phyloP scores from a whole-genome alignment of 345 rosid species.

The Eucalyptus erythrocorys region DNA sequence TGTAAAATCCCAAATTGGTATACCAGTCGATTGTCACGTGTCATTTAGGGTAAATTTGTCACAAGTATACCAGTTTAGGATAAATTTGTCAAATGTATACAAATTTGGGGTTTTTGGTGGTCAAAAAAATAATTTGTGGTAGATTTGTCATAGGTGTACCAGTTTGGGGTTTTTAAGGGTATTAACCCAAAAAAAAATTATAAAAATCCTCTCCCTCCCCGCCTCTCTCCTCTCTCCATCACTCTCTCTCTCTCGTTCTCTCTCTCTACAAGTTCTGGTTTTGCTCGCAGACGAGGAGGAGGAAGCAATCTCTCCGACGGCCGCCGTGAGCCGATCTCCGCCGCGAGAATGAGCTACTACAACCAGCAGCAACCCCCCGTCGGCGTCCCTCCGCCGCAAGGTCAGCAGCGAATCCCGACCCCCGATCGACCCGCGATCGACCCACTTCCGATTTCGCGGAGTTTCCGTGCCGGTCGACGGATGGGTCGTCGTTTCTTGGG shows the following conservation, averaged over 20 bases:
- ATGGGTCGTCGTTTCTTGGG: neutral
- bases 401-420: neutral
- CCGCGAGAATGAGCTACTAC: slow-evolving; percentile 59
- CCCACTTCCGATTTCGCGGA: neutral
- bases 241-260: neutral
- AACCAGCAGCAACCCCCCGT: slow-evolving; percentile 80
- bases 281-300: neutral
- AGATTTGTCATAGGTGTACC: too few relatives aligned
- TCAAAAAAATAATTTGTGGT: too few relatives aligned
- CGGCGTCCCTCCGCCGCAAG: slow-evolving; percentile 94
- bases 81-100: too few relatives aligned
- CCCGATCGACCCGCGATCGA: neutral
- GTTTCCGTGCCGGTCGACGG: neutral
- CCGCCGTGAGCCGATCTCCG: neutral
- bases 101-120: too few relatives aligned
- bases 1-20: too few relatives aligned
- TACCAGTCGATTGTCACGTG: too few relatives aligned
- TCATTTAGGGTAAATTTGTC: too few relatives aligned
- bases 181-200: neutral
- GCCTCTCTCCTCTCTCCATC: neutral
- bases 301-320: neutral
- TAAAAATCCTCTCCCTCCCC: neutral
- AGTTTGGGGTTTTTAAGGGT: too few relatives aligned
- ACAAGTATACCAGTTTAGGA: too few relatives aligned
- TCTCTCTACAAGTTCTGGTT: neutral